Conservation (phyloP, 495 filamentous ascomycete genomes). For the Oleoguttula mirabilis region DNA sequence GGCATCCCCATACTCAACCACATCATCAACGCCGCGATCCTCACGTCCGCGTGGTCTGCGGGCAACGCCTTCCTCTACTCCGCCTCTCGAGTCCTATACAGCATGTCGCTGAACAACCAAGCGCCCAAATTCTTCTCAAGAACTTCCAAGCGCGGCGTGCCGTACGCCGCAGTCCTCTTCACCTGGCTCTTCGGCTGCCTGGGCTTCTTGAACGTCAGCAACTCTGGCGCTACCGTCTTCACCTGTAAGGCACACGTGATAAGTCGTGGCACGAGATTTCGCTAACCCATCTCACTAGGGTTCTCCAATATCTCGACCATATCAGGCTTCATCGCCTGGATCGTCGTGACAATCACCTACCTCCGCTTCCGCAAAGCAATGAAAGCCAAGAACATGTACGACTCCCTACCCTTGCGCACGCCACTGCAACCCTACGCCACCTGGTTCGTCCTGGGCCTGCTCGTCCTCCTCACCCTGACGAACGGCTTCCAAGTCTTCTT, state of each 20-base stretch:
- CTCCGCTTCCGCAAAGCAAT: conserved; percentile 38
- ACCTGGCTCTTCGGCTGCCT: conserved; percentile 40
- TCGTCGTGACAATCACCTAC: conserved; percentile 25
- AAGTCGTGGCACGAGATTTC: too few species aligned
- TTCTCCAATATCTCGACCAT: conserved; percentile 30
- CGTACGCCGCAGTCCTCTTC: conserved; percentile 44
- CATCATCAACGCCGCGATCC: conserved; percentile 65
- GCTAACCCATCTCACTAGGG: too few species aligned
- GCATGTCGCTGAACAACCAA: conserved; percentile 51
- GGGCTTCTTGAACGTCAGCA: conserved; percentile 42
- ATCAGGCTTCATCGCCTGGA: conserved; percentile 28
- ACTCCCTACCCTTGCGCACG: too few species aligned
- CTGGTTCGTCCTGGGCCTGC: conserved; percentile 64
- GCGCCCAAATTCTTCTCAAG: conserved; percentile 48
- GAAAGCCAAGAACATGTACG: too few species aligned
- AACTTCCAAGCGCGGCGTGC: conserved; percentile 49
- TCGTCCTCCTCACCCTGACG: conserved; percentile 52
- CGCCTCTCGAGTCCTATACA: conserved; percentile 60
- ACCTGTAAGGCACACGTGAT: too few species aligned
- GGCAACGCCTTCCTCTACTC: conserved; percentile 76
- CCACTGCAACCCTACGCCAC: conserved; percentile 62
- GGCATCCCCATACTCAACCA: conserved; percentile 56
- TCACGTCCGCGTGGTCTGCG: conserved; percentile 55
- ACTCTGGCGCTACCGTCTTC: conserved; percentile 34
- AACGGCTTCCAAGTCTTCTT: conserved; percentile 52